Base-by-base conservation (phyloP, 345 rosid species). In the Alliaria petiolata region DNA sequence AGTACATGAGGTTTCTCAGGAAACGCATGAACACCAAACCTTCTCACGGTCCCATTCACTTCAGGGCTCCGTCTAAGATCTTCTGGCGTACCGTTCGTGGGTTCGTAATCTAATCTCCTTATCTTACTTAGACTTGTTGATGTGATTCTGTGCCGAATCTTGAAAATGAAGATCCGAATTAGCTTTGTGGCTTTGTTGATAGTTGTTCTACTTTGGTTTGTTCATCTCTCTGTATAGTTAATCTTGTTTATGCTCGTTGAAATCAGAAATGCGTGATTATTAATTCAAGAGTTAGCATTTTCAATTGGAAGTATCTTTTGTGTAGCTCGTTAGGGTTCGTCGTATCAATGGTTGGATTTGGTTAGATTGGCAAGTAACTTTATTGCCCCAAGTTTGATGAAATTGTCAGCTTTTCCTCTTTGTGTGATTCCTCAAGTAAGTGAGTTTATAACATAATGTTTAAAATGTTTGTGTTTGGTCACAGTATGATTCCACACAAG, bases 21-120 rank as follows among this genome's bases (percentile, higher is more conserved):
- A 87, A 90, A 81, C 89, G 93, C 30, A 92, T 90, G 97, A 90
- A 90, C 83, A 92, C 98, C 19, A 92, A 92, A 65, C 98, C 98
- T 16, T 92, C 98, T 39, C 95, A 90, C 6, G 98, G 98, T 30
- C 95, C 96, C 63, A 88, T 92, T 75, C 96, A 90, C 57, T 90
- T 92, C 86, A 81, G 98, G 4, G 88, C 95, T 54, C 96, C 98
- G 8, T 81, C 96, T 17, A 92, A 92, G 86, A 92, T 90, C 85
- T 76, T 92, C 69, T 92, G 91, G 96, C 91, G 95, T n/a, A 92
- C 91, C 8, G 80, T 92, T 59, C 95, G 93, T 1, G 95, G 96
- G 96, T 87, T 35, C 8, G 79, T 67, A 1, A 31, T 1, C 45
- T 66, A 9, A 15, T 4, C 10, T 52, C 7, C 1, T 8, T 22